Base-by-base conservation (phyloP, 2,329 filamentous ascomycete genomes). In the Cryphonectria nitschkei region DNA sequence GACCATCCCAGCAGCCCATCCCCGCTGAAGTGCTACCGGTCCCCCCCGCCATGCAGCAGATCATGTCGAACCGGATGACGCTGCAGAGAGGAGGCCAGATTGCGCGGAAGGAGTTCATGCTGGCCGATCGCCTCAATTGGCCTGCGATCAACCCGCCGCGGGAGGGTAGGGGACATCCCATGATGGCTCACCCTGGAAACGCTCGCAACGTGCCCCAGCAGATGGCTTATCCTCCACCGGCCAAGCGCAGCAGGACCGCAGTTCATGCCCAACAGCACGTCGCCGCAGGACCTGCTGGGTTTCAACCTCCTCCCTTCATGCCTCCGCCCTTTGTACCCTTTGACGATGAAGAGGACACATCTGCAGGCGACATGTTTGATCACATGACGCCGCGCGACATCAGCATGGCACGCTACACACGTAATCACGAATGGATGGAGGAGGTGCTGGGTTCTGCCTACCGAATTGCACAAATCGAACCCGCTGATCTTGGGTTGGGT, bases 351-450 rank as follows among this genome's bases (percentile, higher is more conserved):
- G 95, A 98, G 79, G 95, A 98, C 77, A 92, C 92, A 3, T 92
- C 92, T 8, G 87, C 93, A 29, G 94, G 94, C 39, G 96, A 99
- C 79, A 87, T 95, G 79, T 93, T 99, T 77, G 96, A 99, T 78
- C 89, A 94, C 74, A 84, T 98, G 73, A 95, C 94, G 0, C 95
- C 95, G 3, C 89, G 95, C 60, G 96, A 99, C 74, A 92, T 99
- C 73, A 97, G 94, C 75, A 85, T 93, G 72, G 89, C 90, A 74
- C 89, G 96, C 69, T 99, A 98, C 80, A 92, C 92, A 79, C 94
- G 98, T 78, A 97, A 99, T 76, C 95, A 99, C 77, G 94, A 97
- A 80, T 98, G 95, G 96, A 97, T 99, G 93, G 96, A 98, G 78
- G 95, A 99, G 81, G 91, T 99, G 39, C 88, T 98, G 68, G 93